These are phyloP conservation scores for Nigrospora sphaerica DNA, from an alignment of 2,329 filamentous ascomycete species.

Conservation along the genomic window DNA sequence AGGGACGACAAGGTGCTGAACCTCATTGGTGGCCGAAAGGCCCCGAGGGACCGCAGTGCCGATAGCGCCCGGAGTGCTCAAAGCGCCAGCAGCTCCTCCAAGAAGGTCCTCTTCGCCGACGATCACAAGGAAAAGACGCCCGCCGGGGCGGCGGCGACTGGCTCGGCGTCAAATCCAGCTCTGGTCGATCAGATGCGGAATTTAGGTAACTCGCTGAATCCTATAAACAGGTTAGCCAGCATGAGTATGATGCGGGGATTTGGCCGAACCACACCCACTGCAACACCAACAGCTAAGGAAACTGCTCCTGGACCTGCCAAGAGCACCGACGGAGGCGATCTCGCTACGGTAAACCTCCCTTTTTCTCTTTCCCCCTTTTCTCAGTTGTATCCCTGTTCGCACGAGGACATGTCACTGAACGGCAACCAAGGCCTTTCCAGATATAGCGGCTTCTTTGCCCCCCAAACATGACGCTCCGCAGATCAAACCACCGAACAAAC, in stretches of 20 bases:
- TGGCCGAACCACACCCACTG: constrained; percentile 45
- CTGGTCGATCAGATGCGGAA: constrained; percentile 75
- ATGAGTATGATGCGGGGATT: constrained; percentile 73
- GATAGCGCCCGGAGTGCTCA: constrained; percentile 63
- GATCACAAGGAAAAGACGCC: constrained; percentile 32
- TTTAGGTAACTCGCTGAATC: constrained; percentile 74
- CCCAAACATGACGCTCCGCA: constrained; percentile 44
- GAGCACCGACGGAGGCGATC: constrained; percentile 43
- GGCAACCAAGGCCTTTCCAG: constrained; percentile 47
- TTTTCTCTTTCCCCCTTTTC: neutral
- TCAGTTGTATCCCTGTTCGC: neutral
- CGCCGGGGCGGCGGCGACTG: constrained; percentile 20
- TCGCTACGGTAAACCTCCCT: constrained; percentile 43
- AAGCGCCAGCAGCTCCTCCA: constrained; percentile 52
- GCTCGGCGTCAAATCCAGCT: constrained; percentile 43
- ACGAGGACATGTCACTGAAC: neutral
- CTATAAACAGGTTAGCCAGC: constrained; percentile 68
- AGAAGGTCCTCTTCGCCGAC: constrained; percentile 46
- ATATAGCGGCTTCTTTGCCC: constrained; percentile 47
- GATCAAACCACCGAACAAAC: constrained; percentile 60
- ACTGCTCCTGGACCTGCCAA: constrained; percentile 11
- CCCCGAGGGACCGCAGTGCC: constrained; percentile 61
- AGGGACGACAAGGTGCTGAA: constrained; percentile 62
- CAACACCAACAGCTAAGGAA: constrained; percentile 31
- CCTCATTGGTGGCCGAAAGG: constrained; percentile 61